Evolutionary conservation across 83 land plant species (phyloP), one percentile per base, ranked within the genome.

Genomic region (Picea abies): DNA sequence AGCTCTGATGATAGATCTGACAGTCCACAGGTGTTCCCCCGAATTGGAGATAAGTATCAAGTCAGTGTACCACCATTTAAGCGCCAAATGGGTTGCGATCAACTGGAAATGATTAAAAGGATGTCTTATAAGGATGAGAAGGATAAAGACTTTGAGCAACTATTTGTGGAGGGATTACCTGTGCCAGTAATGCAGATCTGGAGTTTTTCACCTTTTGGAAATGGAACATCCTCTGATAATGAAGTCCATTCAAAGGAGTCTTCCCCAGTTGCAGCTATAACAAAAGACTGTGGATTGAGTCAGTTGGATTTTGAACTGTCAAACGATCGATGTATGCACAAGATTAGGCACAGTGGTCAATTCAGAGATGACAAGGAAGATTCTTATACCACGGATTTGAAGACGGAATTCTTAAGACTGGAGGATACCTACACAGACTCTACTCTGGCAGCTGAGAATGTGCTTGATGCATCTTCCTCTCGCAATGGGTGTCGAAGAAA

Each of bases 1-100:
- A 72, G 63, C 72, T 20, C 44, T 11, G 39, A 44, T 67, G 87
- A 78, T 67, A 44, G 66, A 29, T 82, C 70, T 85, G 88, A 84
- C 79, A 84, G 83, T 11, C 81, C 79, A 65, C 79, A 78, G 47
- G 26, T 87, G 4, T 66, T 3, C 15, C 92, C 96, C 52, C 86
- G 92, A 63, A 77, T 93, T 29, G 96, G 96, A 56, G 89, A 87
- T 32, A 56, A 91, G 22, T 91, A 90, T 64, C 96, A 93, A 78
- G 94, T 63, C 26, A 84, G 76, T 37, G 84, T 93, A 35, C 91
- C 91, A 8, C 17, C 81, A 9, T 60, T 77, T 9, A 17, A 72
- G 41, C 1, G 78, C 56, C 66, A 81, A 39, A 64, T 41, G 32
- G 84, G 84, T 11, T 7, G 35, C 63, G 32, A 26, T 32, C 67